A percentile compares a stretch with the other conserved stretches of the same genome.
These are phyloP conservation scores for Coffea canephora DNA, from an alignment of 257 asterid species.

Conservation along the genomic window DNA sequence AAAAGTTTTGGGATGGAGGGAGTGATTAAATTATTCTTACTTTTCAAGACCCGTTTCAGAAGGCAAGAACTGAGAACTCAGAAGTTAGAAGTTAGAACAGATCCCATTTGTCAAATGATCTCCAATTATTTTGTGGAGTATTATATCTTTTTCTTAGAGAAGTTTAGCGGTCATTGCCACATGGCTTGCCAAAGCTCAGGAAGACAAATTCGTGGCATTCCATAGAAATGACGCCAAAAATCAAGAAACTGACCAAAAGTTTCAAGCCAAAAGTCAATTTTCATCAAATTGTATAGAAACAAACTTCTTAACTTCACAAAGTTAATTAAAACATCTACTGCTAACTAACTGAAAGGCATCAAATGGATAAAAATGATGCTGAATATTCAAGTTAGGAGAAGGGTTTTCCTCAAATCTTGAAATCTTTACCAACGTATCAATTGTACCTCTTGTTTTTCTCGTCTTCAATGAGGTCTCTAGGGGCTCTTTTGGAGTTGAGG, in stretches of 20 bases:
- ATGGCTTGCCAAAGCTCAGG: neutral
- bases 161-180: neutral
- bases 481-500: neutral
- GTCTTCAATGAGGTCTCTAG: neutral
- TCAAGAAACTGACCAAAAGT: neutral
- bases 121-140: neutral
- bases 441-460: neutral
- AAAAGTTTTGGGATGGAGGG: no score
- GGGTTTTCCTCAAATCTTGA: neutral
- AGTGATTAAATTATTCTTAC: no score
- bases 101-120: neutral
- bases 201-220: no score
- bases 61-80: no score
- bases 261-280: no score
- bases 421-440: neutral
- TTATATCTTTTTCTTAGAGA: neutral
- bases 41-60: no score
- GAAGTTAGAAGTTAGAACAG: no score
- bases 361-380: neutral
- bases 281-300: no score
- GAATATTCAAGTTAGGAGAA: conserved; percentile 1
- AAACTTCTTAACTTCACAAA: no score
- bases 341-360: neutral
- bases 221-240: neutral
- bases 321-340: no score